These are phyloP conservation scores for Parmelia sp. DNA, from an alignment of 495 filamentous ascomycete species.

Conservation along the genomic window DNA sequence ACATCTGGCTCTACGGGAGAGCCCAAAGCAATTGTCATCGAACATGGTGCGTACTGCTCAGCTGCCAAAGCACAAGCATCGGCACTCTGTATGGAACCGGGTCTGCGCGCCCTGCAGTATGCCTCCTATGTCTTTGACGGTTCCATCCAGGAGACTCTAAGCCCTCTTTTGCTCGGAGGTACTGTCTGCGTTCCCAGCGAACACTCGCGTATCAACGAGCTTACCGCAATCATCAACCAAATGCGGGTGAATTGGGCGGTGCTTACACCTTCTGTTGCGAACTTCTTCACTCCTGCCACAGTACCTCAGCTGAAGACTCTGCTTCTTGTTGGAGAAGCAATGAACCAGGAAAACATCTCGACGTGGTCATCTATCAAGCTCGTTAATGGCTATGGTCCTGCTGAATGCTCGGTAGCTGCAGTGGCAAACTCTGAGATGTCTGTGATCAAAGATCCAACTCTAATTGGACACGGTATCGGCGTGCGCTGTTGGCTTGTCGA, in stretches of 20 bases:
- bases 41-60: slow-evolving; percentile 42
- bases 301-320: slow-evolving; percentile 42
- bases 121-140: slow-evolving; percentile 51
- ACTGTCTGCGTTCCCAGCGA: slow-evolving; percentile 47
- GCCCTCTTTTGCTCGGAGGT: slow-evolving; percentile 40
- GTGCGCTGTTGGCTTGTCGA: slow-evolving; percentile 52
- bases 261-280: slow-evolving; percentile 49
- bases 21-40: slow-evolving; percentile 44
- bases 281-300: slow-evolving; percentile 41
- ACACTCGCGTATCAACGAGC: slow-evolving; percentile 44
- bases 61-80: slow-evolving; percentile 40
- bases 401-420: slow-evolving; percentile 41
- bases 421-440: slow-evolving; percentile 20
- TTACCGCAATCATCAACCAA: slow-evolving; percentile 41
- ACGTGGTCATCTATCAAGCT: slow-evolving; percentile 50
- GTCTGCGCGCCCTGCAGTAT: slow-evolving; percentile 43
- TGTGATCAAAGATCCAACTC: slow-evolving; percentile 29
- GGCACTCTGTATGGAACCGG: slow-evolving; percentile 24
- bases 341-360: slow-evolving; percentile 43
- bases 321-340: slow-evolving; percentile 42
- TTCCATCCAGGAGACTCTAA: slow-evolving; percentile 39
- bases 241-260: slow-evolving; percentile 30
- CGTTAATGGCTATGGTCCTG: slow-evolving; percentile 56
- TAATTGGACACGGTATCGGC: slow-evolving; percentile 45
- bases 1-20: slow-evolving; percentile 48